Base-by-base conservation (phyloP, 441 rosid species). In the Populus hybrid region DNA sequence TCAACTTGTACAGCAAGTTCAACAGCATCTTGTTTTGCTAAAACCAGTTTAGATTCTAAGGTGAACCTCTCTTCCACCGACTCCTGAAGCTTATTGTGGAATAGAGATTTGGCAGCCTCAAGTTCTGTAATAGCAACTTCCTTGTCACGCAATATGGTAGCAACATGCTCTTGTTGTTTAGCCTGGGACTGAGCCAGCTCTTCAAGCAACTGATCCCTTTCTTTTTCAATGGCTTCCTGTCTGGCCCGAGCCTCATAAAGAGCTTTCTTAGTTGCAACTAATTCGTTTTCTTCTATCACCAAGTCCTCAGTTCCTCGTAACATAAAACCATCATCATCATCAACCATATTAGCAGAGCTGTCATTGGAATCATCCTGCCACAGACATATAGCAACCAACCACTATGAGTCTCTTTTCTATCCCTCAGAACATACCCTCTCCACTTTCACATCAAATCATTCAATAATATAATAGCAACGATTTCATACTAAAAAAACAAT, bases 1-100 rank as follows among this genome's bases (percentile, higher is more conserved):
- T 87, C 90, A 68, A 87, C 88, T 79, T 85, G 88, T 24, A 85
- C 81, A 20, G 90, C 90, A 74, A 87, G 88, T 61, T 87, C 87
- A 61, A 87, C 77, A 14, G 86, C 83, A 65, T 87, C 88, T 76
- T 87, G 85, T 73, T 81, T 84, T 67, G 86, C 88, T 74, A 85
- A 86, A 69, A 81, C 81, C 79, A 87, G 79, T 82, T 81, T 81
- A n/a, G 87, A 85, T 79, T 85, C 87, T 75, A 84, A 34, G 50
- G 80, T 16, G 40, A 75, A 84, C 73, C 82, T 87, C 79, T 85
- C 87, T 36, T 81, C 85, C 28, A 82, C 81, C 5, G 85, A 68
- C 63, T 84, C 81, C 75, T 85, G 81, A 80, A 87, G 81, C 80
- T 85, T 84, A 73, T 81, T 80, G 65, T 87, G 78, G 74, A 85